Conservation (phyloP, 805 yeast genomes). For the Komagataella populi region DNA sequence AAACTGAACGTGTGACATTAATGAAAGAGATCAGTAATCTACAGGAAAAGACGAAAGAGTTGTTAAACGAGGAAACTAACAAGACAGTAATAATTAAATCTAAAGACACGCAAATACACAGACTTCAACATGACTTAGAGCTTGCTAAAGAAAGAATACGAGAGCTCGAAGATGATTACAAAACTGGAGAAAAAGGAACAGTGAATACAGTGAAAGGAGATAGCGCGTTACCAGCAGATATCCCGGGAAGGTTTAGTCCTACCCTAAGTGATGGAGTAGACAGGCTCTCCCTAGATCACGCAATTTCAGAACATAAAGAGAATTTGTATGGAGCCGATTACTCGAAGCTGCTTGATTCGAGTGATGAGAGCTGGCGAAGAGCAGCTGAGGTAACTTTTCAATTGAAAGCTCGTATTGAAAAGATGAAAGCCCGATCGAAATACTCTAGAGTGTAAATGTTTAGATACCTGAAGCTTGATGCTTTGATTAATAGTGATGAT, state of each 20-base stretch:
- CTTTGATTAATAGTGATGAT: not conserved
- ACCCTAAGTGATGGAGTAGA: conserved; percentile 19
- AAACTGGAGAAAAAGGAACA: not conserved
- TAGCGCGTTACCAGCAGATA: not conserved
- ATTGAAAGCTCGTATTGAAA: conserved; percentile 75
- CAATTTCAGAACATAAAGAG: conserved; percentile 10
- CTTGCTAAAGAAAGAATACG: conserved; percentile 35
- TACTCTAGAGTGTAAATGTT: not conserved
- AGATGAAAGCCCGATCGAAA: conserved; percentile 50
- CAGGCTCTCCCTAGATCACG: conserved; percentile 17
- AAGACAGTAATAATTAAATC: conserved; percentile 42
- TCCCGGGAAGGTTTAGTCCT: not conserved
- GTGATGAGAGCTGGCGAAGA: conserved; percentile 70
- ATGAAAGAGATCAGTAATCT: conserved; percentile 20
- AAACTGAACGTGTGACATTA: conserved; percentile 16
- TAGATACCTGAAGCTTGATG: not conserved
- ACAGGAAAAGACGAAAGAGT: conserved; percentile 22
- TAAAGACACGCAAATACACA: conserved; percentile 52
- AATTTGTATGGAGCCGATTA: conserved; percentile 9
- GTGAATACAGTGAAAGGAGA: conserved; percentile 18
- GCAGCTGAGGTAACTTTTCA: conserved; percentile 86
- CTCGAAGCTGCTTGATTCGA: conserved; percentile 23
- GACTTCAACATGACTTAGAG: conserved; percentile 51
- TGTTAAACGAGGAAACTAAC: conserved; percentile 36
- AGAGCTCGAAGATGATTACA: conserved; percentile 34